Evolutionary conservation across 176 grass and related monocot species (phyloP).

Genomic region (Oropetium thomaeum): DNA sequence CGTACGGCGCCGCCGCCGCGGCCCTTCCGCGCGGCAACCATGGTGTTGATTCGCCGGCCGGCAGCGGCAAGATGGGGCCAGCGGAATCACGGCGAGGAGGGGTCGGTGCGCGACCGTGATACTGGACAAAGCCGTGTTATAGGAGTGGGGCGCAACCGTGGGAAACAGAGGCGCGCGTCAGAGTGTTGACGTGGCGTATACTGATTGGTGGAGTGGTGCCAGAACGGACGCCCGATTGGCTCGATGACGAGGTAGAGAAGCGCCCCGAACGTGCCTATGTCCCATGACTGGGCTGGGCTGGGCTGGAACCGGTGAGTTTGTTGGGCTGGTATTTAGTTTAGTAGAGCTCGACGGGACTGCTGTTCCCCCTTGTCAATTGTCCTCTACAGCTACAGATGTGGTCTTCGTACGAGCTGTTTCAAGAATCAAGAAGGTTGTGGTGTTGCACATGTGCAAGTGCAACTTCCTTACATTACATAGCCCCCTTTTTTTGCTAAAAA

Average conservation of each 20-base stretch:
- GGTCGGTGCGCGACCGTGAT: not conserved
- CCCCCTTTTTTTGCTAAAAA: too few species aligned
- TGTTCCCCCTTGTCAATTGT: too few species aligned
- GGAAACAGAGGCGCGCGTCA: conserved; percentile 27
- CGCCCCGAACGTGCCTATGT: not conserved
- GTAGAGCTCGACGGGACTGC: too few species aligned
- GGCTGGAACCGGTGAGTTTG: not conserved
- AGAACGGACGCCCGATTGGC: conserved; percentile 38
- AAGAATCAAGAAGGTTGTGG: too few species aligned
- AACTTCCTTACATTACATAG: too few species aligned
- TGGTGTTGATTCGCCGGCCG: conserved; percentile 18
- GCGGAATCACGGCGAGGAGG: not conserved
- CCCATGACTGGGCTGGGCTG: not conserved
- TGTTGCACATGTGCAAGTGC: too few species aligned
- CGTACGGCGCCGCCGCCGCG: conserved; percentile 2
- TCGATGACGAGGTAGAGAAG: conserved; percentile 16
- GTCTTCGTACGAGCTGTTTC: too few species aligned
- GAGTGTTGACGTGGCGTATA: conserved; percentile 32
- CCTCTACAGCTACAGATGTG: too few species aligned
- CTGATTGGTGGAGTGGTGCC: conserved; percentile 27
- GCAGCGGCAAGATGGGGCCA: not conserved
- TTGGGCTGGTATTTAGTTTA: not conserved
- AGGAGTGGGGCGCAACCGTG: conserved; percentile 10
- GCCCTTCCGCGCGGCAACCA: conserved; percentile 41
- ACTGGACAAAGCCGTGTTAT: conserved; percentile 22